Conservation (phyloP, 345 rosid genomes). For the Aquilaria yunnanensis region DNA sequence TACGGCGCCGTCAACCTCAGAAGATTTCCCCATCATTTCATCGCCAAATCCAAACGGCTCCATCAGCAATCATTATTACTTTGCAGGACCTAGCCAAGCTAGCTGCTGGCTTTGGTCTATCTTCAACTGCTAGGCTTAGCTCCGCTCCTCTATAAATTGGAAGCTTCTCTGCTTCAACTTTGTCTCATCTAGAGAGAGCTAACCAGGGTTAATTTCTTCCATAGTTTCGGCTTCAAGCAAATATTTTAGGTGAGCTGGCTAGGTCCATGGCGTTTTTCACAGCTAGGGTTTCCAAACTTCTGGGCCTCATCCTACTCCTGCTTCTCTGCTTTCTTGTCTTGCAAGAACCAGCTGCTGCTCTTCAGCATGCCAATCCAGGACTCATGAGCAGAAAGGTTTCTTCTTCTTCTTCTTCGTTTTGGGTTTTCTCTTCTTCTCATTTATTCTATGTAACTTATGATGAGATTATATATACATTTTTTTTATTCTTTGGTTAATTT, state of each 20-base stretch:
- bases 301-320: constrained; percentile 6
- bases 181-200: neutral
- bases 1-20: constrained; percentile 32
- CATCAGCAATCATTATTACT: constrained; percentile 39
- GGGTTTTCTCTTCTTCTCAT: neutral
- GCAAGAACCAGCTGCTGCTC: constrained; percentile 39
- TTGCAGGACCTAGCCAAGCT: no score
- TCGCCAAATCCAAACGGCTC: constrained; percentile 43
- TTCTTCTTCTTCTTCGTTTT: neutral
- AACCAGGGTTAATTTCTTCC: neutral
- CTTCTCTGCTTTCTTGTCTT: constrained; percentile 28
- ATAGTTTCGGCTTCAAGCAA: neutral
- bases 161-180: neutral
- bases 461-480: neutral
- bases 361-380: constrained; percentile 11
- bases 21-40: constrained; percentile 20
- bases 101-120: neutral
- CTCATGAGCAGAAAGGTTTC: constrained; percentile 25
- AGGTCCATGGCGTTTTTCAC: constrained; percentile 11
- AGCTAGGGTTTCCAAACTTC: constrained; percentile 2
- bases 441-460: neutral
- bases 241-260: no score
- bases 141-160: constrained; percentile 25
- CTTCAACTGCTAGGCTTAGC: neutral
- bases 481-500: neutral